phyloP scores from a whole-genome alignment of 805 yeast species.

The Metschnikowia drakensbergensis region DNA sequence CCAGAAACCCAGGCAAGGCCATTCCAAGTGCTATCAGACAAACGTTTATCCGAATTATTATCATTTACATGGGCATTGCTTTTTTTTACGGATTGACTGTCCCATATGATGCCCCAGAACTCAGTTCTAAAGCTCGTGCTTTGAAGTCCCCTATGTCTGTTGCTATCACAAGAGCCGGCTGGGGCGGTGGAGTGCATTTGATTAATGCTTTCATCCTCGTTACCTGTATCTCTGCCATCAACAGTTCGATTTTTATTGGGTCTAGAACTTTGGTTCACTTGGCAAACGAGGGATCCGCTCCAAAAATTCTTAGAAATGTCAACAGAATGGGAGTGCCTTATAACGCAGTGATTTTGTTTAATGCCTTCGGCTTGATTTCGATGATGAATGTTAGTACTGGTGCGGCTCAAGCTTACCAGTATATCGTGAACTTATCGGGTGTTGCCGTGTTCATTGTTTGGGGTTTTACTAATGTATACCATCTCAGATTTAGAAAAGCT shows the following conservation, averaged over 20 bases:
- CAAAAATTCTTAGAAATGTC: constrained; percentile 48
- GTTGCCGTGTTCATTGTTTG: constrained; percentile 67
- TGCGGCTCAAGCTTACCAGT: constrained; percentile 55
- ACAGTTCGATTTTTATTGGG: constrained; percentile 65
- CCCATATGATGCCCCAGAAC: constrained; percentile 50
- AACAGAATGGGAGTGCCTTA: constrained; percentile 63
- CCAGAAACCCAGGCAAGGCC: constrained; percentile 54
- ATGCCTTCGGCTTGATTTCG: constrained; percentile 52
- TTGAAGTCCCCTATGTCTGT: constrained; percentile 43
- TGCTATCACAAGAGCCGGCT: constrained; percentile 39
- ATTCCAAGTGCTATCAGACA: constrained; percentile 57
- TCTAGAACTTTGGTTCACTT: constrained; percentile 63
- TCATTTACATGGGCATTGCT: constrained; percentile 52
- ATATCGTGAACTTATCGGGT: constrained; percentile 61
- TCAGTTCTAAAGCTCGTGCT: constrained; percentile 34
- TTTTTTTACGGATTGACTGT: constrained; percentile 58
- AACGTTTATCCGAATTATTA: constrained; percentile 50
- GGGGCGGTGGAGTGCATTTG: constrained; percentile 46
- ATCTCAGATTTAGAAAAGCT: constrained; percentile 51
- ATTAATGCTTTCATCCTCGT: constrained; percentile 60
- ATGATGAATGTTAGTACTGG: constrained; percentile 56
- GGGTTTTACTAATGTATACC: constrained; percentile 56
- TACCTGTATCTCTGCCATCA: constrained; percentile 66
- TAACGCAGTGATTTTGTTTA: constrained; percentile 52
- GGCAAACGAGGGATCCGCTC: constrained; percentile 60